Base-by-base conservation (phyloP, 2,329 filamentous ascomycete genomes). In the Aspergillus awamori region DNA sequence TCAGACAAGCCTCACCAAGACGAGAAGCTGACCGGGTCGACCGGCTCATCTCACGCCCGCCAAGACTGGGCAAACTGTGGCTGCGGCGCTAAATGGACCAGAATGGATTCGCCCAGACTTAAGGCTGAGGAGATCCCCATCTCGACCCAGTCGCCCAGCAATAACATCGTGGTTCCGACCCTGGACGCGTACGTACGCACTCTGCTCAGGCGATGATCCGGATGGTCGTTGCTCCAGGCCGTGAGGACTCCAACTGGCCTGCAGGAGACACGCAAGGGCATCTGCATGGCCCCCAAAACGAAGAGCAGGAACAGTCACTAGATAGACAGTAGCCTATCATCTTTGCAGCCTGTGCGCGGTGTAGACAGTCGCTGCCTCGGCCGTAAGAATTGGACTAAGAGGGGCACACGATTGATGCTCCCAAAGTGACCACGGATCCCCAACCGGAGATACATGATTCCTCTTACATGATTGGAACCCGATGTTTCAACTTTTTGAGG, bases 81-180 rank as follows among this genome's bases (percentile, higher is more conserved):
- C 53, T 43, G 53, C 33, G 53, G 39, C 53, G 53, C 53, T 56
- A 56, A 56, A 45, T 33, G n/a, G n/a, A 30, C 26, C 39, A 22
- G 38, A 30, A 56, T 56, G 53, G 53, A 56, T 45, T 36, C 53
- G 30, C 39, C 53, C 53, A 56, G 53, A 56, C 38, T 56, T 56
- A 56, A 56, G 53, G 53, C 53, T 56, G 53, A 56, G 53, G 33
- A 13, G 39, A 56, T 47, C 53, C 39, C 53, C 53, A 47, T 56
- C 17, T n/a, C 28, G 36, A 51, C 47, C 47, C 47, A 51, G 26
- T 30, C n/a, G 47, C 47, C 47, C 26, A 51, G 47, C 26, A 51
- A 15, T 8, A 22, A 22, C 53, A 47, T 56, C 53, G 36, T 39
- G 24, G 53, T n/a, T 51, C 47, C 17, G 26, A 51, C 47, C 47